These are phyloP conservation scores for Zychaea mexicana DNA, from an alignment of 371 early-diverging fungal species.

Conservation along the genomic window DNA sequence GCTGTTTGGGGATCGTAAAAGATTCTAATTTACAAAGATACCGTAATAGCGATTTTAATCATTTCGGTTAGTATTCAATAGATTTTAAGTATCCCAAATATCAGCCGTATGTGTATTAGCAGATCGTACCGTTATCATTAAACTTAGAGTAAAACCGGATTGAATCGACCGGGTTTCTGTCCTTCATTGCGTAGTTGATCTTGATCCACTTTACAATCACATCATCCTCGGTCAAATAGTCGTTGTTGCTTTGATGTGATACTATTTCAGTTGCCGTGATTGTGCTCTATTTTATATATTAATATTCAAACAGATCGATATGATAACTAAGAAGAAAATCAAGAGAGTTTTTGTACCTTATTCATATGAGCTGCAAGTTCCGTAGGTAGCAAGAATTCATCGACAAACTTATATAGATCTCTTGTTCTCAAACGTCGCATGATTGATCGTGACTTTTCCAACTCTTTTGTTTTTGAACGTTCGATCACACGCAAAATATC, in stretches of 20 bases:
- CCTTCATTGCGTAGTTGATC: slow-evolving; percentile 83
- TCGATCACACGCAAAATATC: slow-evolving; percentile 86
- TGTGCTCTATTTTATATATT: slow-evolving; percentile 27
- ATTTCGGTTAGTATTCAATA: background rate
- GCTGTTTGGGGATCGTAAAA: slow-evolving; percentile 68
- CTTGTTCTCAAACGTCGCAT: slow-evolving; percentile 75
- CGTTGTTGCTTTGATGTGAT: slow-evolving; percentile 57
- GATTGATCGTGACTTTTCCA: slow-evolving; percentile 68
- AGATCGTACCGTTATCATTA: slow-evolving; percentile 45
- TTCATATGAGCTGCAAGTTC: slow-evolving; percentile 49
- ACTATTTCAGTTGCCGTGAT: slow-evolving; percentile 62
- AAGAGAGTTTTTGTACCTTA: slow-evolving; percentile 27
- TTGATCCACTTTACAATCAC: slow-evolving; percentile 73
- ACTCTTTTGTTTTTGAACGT: slow-evolving; percentile 58
- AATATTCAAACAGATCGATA: background rate
- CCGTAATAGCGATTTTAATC: too few species aligned
- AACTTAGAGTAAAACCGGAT: slow-evolving; percentile 82
- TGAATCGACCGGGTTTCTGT: slow-evolving; percentile 83
- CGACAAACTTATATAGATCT: slow-evolving; percentile 88
- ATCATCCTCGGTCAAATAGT: slow-evolving; percentile 60
- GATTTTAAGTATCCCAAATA: background rate
- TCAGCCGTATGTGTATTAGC: background rate
- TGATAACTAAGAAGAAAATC: background rate
- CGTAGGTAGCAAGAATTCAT: slow-evolving; percentile 76
- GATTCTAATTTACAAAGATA: slow-evolving; percentile 33